phyloP scores from a whole-genome alignment of 306 rosid genomes.

The Castanea sativa region DNA sequence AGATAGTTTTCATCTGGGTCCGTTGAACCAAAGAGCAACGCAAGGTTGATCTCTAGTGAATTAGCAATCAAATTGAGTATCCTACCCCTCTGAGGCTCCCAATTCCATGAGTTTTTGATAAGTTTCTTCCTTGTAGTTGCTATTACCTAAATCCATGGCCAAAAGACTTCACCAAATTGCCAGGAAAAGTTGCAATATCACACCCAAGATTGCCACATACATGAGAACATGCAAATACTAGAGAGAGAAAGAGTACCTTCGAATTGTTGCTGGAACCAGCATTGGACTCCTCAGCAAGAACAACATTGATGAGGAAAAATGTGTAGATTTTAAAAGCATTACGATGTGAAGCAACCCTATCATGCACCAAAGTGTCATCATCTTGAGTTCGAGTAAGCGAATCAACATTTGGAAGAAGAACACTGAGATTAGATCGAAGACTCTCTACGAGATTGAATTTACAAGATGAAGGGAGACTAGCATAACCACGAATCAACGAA shows the following conservation, averaged over 20 bases:
- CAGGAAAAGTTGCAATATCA: not conserved
- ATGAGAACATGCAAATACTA: not conserved
- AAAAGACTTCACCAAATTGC: slow-evolving; percentile 10
- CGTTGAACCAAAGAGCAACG: slow-evolving; percentile 73
- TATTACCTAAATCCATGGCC: slow-evolving; percentile 44
- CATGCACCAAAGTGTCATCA: slow-evolving; percentile 39
- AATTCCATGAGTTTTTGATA: slow-evolving; percentile 62
- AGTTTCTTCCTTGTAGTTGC: slow-evolving; percentile 66
- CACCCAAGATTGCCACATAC: slow-evolving; percentile 9
- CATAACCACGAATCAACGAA: slow-evolving; percentile 56
- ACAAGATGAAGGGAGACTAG: slow-evolving; percentile 50
- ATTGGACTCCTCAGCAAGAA: slow-evolving; percentile 55
- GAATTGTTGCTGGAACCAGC: slow-evolving; percentile 28
- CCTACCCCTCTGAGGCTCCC: slow-evolving; percentile 84
- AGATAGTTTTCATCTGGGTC: slow-evolving; percentile 71
- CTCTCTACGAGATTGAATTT: slow-evolving; percentile 73
- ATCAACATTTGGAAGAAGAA: slow-evolving; percentile 89
- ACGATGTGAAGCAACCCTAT: slow-evolving; percentile 71
- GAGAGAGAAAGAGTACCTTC: slow-evolving; percentile 40
- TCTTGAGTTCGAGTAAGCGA: slow-evolving; percentile 53
- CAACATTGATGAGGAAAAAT: slow-evolving; percentile 58
- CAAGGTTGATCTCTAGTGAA: slow-evolving; percentile 82
- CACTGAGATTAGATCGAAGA: slow-evolving; percentile 84
- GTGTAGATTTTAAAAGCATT: slow-evolving; percentile 85
- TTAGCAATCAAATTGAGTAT: slow-evolving; percentile 83